phyloP scores from a whole-genome alignment of 2,329 filamentous ascomycete genomes.

The Aspergillus japonicus region DNA sequence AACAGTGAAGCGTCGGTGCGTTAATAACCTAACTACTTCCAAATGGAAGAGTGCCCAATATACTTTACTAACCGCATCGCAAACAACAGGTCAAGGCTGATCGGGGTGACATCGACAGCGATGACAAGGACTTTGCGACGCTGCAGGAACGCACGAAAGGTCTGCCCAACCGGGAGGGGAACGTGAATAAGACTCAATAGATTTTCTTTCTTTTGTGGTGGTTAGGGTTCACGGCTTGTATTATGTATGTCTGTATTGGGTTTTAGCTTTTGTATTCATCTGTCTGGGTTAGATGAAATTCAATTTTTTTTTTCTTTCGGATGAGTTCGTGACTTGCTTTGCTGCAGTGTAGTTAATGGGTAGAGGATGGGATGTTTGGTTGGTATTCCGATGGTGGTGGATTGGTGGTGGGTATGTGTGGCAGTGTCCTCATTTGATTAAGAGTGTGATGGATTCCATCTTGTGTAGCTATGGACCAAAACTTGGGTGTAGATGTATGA shows the following conservation, averaged over 20 bases:
- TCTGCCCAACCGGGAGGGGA: constrained; percentile 34
- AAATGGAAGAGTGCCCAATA: too few relatives aligned
- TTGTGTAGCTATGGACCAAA: too few relatives aligned
- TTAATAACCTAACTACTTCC: constrained; percentile 10
- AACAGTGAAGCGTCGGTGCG: constrained; percentile 74
- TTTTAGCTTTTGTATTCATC: not conserved
- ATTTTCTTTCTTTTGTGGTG: not conserved
- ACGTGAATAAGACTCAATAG: constrained; percentile 32
- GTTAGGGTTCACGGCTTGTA: not conserved
- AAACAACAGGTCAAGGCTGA: constrained; percentile 58
- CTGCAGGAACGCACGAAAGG: constrained; percentile 62
- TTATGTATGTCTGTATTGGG: constrained; percentile 4
- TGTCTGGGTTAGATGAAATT: not conserved
- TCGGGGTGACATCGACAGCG: constrained; percentile 45
- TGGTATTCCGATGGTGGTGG: too few relatives aligned
- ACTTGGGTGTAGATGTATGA: too few relatives aligned
- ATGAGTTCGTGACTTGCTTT: too few relatives aligned
- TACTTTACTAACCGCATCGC: not conserved
- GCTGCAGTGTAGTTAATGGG: not conserved
- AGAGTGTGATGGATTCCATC: too few relatives aligned
- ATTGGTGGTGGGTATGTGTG: too few relatives aligned
- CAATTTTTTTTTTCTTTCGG: not conserved
- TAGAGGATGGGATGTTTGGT: not conserved
- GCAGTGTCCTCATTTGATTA: too few relatives aligned
- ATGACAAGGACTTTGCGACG: constrained; percentile 47